Conservation (phyloP, 192 early-diverging fungal genomes). For the Coemansia sp. region DNA sequence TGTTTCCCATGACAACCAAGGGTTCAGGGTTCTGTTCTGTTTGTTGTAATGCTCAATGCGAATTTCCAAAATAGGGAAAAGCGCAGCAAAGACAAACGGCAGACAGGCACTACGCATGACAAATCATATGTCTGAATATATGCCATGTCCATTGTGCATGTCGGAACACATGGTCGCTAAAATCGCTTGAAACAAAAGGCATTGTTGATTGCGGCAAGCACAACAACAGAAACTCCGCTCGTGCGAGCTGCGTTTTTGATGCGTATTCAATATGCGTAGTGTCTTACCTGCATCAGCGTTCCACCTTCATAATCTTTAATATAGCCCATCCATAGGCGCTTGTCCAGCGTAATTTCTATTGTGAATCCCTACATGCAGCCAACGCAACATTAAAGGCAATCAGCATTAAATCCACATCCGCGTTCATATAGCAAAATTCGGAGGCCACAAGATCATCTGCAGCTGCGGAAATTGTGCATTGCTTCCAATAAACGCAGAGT, state of each 20-base stretch:
- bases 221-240: not conserved
- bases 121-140: slow-evolving; percentile 10
- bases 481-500: not conserved
- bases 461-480: not conserved
- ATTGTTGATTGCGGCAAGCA: not conserved
- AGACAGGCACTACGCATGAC: slow-evolving; percentile 1
- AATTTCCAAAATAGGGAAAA: slow-evolving; percentile 8
- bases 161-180: slow-evolving; percentile 2
- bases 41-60: slow-evolving; percentile 1
- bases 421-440: not conserved
- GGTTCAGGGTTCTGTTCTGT: not conserved
- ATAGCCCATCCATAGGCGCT: slow-evolving; percentile 92
- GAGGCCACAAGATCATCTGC: slow-evolving; percentile 7
- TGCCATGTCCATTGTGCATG: slow-evolving; percentile 7
- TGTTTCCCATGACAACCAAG: slow-evolving; percentile 6
- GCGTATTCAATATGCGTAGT: not conserved
- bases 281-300: slow-evolving; percentile 80
- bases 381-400: not conserved
- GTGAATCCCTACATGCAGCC: slow-evolving; percentile 75
- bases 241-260: not conserved
- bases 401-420: not conserved
- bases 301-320: slow-evolving; percentile 99
- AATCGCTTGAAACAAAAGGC: not conserved
- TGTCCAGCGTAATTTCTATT: slow-evolving; percentile 93
- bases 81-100: not conserved